Evolutionary conservation across 306 rosid species (phyloP).

Genomic region (Heteromeles arbutifolia): DNA sequence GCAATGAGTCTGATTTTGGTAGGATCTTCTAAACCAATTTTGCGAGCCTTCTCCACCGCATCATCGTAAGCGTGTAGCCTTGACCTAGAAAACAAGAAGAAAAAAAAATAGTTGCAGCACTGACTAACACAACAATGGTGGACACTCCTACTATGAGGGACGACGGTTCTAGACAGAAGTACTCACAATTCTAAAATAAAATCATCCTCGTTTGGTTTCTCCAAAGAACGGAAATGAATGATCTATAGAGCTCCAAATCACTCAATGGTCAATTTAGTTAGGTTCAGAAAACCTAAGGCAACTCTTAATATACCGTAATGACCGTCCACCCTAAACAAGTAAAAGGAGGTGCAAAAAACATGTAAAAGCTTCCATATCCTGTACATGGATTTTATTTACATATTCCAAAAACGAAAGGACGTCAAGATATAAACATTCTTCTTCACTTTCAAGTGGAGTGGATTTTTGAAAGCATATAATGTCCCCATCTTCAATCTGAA

Average conservation of each 20-base stretch:
- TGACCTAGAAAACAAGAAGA: conserved; percentile 35
- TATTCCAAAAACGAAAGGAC: conserved; percentile 81
- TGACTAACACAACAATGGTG: not conserved
- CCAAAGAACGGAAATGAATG: conserved; percentile 77
- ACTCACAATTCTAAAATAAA: conserved; percentile 81
- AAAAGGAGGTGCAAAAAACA: not conserved
- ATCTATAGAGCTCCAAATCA: conserved; percentile 40
- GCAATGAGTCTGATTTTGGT: conserved; percentile 75
- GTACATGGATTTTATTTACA: conserved; percentile 50
- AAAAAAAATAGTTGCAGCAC: not conserved
- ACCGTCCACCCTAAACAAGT: too few relatives aligned
- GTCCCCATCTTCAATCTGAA: conserved; percentile 89
- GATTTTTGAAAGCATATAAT: conserved; percentile 82
- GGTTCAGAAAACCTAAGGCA: too few relatives aligned
- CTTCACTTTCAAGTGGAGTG: conserved; percentile 30
- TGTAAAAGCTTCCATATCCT: not conserved
- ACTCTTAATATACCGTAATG: too few relatives aligned
- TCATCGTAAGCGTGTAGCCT: conserved; percentile 53
- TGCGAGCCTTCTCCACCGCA: conserved; percentile 52
- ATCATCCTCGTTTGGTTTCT: conserved; percentile 85
- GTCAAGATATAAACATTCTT: conserved; percentile 55
- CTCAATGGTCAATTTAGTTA: not conserved
- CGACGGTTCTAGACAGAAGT: conserved; percentile 1
- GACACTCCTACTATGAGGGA: not conserved
- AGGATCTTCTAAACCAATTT: conserved; percentile 61